A percentile compares a stretch with the other conserved stretches of the same genome.
Evolutionary conservation across 23 red algal species (phyloP).

Genomic region (Gracilaria caudata): DNA sequence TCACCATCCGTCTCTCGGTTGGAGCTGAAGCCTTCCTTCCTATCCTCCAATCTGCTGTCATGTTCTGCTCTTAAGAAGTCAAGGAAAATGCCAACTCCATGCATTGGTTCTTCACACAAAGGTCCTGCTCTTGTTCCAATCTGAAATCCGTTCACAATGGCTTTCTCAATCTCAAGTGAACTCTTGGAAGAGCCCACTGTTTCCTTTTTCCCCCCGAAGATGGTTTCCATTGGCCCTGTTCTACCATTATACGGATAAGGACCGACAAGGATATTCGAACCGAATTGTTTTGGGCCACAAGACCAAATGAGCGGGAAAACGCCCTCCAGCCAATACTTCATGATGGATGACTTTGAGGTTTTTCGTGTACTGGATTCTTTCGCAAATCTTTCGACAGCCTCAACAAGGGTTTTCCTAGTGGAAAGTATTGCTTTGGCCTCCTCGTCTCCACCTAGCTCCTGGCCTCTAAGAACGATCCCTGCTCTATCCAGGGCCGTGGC

Average conservation of each 20-base stretch:
- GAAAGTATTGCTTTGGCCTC: not conserved
- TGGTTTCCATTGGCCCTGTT: not conserved
- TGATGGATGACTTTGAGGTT: not conserved
- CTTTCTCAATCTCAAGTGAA: conserved; percentile 62
- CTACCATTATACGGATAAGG: conserved; percentile 22
- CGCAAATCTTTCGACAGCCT: conserved; percentile 59
- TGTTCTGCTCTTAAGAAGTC: conserved; percentile 17
- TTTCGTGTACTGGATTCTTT: conserved; percentile 16
- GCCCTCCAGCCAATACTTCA: conserved; percentile 47
- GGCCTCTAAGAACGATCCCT: conserved; percentile 18
- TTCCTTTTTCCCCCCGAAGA: conserved; percentile 24
- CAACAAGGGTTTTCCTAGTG: not conserved
- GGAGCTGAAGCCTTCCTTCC: not conserved
- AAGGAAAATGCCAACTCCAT: conserved; percentile 85
- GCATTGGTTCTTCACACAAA: conserved; percentile 94
- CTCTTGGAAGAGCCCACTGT: not conserved
- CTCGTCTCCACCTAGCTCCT: conserved; percentile 3
- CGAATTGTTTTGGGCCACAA: conserved; percentile 72
- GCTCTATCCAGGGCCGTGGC: conserved; percentile 62
- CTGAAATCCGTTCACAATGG: conserved; percentile 94
- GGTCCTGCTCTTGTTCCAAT: conserved; percentile 82
- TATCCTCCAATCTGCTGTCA: not conserved
- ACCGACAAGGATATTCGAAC: conserved; percentile 92
- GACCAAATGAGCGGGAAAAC: conserved; percentile 47
- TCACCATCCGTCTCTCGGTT: conserved; percentile 8